Evolutionary conservation across 208 protist genomes (phyloP).

Genomic region (Acanthamoeba rhysodes): DNA sequence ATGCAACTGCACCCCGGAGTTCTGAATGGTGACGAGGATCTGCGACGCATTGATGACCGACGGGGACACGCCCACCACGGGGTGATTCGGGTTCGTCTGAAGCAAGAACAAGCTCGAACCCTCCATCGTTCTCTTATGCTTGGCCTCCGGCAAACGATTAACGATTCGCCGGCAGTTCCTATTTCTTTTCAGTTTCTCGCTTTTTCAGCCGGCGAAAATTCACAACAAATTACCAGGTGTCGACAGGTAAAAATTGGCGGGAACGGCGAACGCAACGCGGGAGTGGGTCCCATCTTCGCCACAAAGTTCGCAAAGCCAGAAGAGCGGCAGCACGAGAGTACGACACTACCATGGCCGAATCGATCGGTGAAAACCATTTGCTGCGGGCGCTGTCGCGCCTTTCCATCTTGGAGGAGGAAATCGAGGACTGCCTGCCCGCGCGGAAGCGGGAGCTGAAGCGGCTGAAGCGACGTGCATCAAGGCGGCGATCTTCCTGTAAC

Average conservation of each 20-base stretch:
- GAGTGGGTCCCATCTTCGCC: no score
- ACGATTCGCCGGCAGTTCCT: no score
- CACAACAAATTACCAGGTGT: not conserved
- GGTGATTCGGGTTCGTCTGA: slow-evolving; percentile 36
- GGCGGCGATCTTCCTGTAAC: not conserved
- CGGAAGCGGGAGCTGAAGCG: slow-evolving; percentile 15
- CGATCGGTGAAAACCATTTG: not conserved
- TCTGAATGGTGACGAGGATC: slow-evolving; percentile 47
- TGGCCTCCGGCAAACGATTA: not conserved
- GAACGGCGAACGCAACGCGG: not conserved
- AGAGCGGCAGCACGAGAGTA: not conserved
- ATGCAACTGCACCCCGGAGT: slow-evolving; percentile 35
- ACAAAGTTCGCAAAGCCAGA: not conserved
- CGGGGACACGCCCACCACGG: not conserved
- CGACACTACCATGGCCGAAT: not conserved
- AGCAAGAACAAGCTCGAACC: slow-evolving; percentile 33
- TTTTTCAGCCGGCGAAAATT: not conserved
- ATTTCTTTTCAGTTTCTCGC: not conserved
- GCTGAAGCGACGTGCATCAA: not conserved
- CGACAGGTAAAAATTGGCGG: no score
- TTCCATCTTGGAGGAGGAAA: slow-evolving; percentile 61
- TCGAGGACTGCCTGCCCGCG: not conserved
- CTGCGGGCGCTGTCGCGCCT: slow-evolving; percentile 29
- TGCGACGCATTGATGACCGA: slow-evolving; percentile 1
- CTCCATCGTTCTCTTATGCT: not conserved